A percentile compares a stretch with the other conserved stretches of the same genome.
Evolutionary conservation across 768 basidiomycete species (phyloP).

Genomic region (Ephemerocybe angulata): DNA sequence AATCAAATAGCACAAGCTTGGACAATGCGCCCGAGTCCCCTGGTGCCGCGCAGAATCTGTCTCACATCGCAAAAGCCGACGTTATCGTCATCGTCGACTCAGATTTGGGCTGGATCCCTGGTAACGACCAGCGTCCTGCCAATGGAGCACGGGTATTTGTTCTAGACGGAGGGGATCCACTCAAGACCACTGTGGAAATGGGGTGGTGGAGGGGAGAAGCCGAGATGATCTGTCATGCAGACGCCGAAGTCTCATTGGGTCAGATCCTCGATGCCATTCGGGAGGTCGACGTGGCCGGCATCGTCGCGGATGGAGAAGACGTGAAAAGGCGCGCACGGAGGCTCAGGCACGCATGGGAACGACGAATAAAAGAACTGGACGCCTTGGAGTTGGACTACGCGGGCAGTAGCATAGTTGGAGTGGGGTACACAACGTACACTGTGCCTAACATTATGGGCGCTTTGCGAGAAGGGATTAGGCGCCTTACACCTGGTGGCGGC

Average conservation of each 20-base stretch:
- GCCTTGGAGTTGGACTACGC: constrained; percentile 13
- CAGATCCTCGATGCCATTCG: constrained; percentile 42
- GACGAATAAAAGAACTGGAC: constrained; percentile 13
- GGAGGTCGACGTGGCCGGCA: constrained; percentile 20
- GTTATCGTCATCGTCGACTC: constrained; percentile 62
- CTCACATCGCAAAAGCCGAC: constrained; percentile 51
- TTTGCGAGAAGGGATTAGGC: constrained; percentile 41
- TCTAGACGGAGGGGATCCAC: constrained; percentile 59
- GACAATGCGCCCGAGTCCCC: neutral
- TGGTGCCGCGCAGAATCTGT: neutral
- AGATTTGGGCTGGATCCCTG: constrained; percentile 64
- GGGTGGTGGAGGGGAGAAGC: constrained; percentile 55
- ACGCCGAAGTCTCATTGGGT: constrained; percentile 46
- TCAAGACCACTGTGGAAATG: constrained; percentile 38
- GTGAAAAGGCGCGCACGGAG: constrained; percentile 8
- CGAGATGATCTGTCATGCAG: constrained; percentile 56
- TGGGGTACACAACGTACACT: constrained; percentile 23
- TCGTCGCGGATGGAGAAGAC: constrained; percentile 20
- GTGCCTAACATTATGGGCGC: constrained; percentile 48
- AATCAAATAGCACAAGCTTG: constrained; percentile 36
- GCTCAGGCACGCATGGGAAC: constrained; percentile 6
- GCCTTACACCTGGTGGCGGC: constrained; percentile 36
- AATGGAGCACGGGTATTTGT: constrained; percentile 50
- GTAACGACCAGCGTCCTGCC: constrained; percentile 37
- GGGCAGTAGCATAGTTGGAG: neutral